phyloP scores from a whole-genome alignment of 2,329 filamentous ascomycete genomes.

The Thermoascus crustaceus region DNA sequence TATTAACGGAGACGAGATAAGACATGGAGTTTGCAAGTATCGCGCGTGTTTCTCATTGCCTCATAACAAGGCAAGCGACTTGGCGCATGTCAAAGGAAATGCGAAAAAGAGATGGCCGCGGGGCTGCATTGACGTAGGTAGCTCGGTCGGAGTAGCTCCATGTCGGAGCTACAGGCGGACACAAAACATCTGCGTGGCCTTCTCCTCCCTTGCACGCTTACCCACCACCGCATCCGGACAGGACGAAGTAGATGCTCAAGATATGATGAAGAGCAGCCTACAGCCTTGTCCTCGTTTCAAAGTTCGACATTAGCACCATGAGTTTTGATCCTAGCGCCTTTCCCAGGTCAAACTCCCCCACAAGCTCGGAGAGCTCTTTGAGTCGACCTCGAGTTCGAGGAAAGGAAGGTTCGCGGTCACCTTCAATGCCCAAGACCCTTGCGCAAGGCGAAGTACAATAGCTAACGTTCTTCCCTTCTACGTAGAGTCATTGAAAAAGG shows the following conservation, averaged over 20 bases:
- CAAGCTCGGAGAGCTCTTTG: constrained; percentile 75
- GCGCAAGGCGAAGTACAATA: not conserved
- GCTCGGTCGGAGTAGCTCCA: constrained; percentile 3
- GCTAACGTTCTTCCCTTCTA: constrained; percentile 1
- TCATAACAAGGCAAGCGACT: not conserved
- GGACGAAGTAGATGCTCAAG: constrained; percentile 18
- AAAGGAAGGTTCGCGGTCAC: constrained; percentile 57
- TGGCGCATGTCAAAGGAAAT: constrained; percentile 6
- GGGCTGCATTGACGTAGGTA: constrained; percentile 6
- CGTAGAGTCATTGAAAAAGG: constrained; percentile 41
- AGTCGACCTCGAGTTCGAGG: constrained; percentile 70
- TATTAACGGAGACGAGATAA: not conserved
- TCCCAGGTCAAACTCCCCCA: constrained; percentile 54
- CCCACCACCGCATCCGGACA: constrained; percentile 2
- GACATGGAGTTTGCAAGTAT: not conserved
- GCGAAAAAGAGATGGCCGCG: constrained; percentile 7
- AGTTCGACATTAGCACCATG: constrained; percentile 29
- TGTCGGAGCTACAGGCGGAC: constrained; percentile 8
- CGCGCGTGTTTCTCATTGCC: not conserved
- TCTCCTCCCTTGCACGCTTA: constrained; percentile 14
- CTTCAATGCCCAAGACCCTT: not conserved
- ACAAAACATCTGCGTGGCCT: constrained; percentile 16
- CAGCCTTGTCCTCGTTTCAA: constrained; percentile 14
- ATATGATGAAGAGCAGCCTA: constrained; percentile 27
- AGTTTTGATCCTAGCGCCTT: constrained; percentile 36